A percentile compares a stretch with the other conserved stretches of the same genome.
phyloP scores from a whole-genome alignment of 352 stramenopile species.

The Pythium chondricola region DNA sequence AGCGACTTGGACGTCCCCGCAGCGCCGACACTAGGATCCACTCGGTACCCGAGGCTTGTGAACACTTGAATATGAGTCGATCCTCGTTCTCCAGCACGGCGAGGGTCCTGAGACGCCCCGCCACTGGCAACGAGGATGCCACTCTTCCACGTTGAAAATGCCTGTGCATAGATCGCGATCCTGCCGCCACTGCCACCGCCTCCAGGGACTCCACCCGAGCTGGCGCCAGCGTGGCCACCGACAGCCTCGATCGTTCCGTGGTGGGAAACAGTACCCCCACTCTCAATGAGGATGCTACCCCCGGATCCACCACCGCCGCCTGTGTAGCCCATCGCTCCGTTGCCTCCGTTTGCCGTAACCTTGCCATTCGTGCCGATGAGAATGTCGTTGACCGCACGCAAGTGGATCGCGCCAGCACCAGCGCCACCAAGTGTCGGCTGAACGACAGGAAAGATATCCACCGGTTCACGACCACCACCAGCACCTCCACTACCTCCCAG shows the following conservation, averaged over 20 bases:
- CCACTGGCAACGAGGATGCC: constrained; percentile 79
- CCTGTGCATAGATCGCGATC: constrained; percentile 89
- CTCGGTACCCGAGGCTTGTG: constrained; percentile 37
- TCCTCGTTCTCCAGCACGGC: constrained; percentile 30
- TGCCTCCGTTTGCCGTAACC: constrained; percentile 73
- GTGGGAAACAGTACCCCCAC: constrained; percentile 43
- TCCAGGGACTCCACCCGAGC: constrained; percentile 27
- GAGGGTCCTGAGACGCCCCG: constrained; percentile 38
- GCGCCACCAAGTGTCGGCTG: constrained; percentile 82
- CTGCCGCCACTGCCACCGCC: constrained; percentile 85
- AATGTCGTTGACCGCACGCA: constrained; percentile 93
- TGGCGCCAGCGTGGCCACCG: constrained; percentile 75
- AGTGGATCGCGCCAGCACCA: constrained; percentile 80
- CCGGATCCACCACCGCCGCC: constrained; percentile 56
- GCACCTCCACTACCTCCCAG: constrained; percentile 90
- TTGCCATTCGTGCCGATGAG: constrained; percentile 71
- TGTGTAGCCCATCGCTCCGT: constrained; percentile 41
- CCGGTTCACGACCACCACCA: constrained; percentile 75
- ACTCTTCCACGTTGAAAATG: constrained; percentile 83
- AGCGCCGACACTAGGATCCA: constrained; percentile 63
- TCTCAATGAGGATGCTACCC: constrained; percentile 44
- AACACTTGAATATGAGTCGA: constrained; percentile 35
- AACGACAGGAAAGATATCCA: constrained; percentile 62
- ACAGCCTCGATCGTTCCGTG: constrained; percentile 68
- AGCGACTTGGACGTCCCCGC: constrained; percentile 66